phyloP scores from a whole-genome alignment of 176 grass and related monocot species.

The Eleusine coracana region DNA sequence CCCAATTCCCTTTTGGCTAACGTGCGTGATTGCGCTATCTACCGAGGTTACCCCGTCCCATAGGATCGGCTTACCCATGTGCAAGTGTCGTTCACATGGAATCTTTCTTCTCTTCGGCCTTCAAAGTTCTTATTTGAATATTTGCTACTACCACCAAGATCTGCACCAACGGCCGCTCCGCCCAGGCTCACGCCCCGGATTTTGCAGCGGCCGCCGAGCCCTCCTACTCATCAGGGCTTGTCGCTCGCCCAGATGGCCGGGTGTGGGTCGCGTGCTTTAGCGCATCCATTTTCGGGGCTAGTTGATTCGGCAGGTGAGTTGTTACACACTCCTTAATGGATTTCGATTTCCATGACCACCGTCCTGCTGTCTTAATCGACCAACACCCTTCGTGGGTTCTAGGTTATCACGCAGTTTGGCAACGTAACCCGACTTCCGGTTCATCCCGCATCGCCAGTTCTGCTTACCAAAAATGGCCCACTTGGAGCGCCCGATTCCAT shows the following conservation, averaged over 20 bases:
- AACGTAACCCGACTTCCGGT: conserved; percentile 63
- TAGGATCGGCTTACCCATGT: too few species aligned
- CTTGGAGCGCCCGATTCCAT: conserved; percentile 61
- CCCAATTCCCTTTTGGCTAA: conserved; percentile 40
- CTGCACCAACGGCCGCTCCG: conserved; percentile 64
- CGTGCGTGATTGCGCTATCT: too few species aligned
- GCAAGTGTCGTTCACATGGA: conserved; percentile 82
- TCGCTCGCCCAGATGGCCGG: too few species aligned
- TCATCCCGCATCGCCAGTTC: conserved; percentile 74
- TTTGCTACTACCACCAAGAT: conserved; percentile 80
- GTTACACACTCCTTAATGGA: conserved; percentile 75
- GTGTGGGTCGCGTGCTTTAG: conserved; percentile 3
- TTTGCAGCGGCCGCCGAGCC: conserved; percentile 60
- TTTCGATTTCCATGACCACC: too few species aligned
- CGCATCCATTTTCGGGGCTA: too few species aligned
- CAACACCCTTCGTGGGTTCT: conserved; percentile 21
- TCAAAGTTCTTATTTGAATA: conserved; percentile 87
- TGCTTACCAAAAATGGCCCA: conserved; percentile 85
- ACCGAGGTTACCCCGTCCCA: too few species aligned
- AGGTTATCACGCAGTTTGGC: conserved; percentile 70
- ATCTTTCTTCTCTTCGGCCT: conserved; percentile 81
- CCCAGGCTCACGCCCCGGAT: conserved; percentile 59
- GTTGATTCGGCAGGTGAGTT: conserved; percentile 90
- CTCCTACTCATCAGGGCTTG: conserved; percentile 1
- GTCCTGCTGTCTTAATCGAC: conserved; percentile 44